Evolutionary conservation across 148 eudicot genomes (phyloP).

Genomic region (Pouteria glomerata): DNA sequence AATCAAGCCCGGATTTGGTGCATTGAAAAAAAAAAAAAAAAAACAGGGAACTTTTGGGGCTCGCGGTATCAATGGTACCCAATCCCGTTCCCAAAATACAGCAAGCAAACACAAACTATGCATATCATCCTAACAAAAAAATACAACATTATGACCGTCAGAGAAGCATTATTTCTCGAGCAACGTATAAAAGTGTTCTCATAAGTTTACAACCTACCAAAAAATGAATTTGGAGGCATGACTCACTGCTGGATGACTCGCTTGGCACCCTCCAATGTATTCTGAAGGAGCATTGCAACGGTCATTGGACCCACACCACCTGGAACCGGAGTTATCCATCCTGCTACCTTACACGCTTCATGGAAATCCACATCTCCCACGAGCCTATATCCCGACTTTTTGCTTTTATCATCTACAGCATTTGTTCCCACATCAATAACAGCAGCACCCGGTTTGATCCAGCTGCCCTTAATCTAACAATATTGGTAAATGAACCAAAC

Average conservation of each 20-base stretch:
- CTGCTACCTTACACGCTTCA: constrained; percentile 89
- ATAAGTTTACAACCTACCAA: not conserved
- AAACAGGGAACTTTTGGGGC: no score
- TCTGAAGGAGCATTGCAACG: constrained; percentile 94
- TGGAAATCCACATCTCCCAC: constrained; percentile 91
- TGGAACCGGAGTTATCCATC: constrained; percentile 94
- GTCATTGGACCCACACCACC: constrained; percentile 99
- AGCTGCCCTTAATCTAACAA: constrained; percentile 82
- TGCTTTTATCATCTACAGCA: constrained; percentile 81
- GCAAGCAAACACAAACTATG: no score
- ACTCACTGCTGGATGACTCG: constrained; percentile 52
- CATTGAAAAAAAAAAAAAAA: no score
- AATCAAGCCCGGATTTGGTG: no score
- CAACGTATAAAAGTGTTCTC: not conserved
- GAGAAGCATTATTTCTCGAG: not conserved
- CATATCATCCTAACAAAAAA: no score
- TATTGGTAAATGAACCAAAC: not conserved
- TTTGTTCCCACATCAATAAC: constrained; percentile 95
- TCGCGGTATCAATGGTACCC: no score
- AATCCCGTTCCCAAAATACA: no score
- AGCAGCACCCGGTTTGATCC: constrained; percentile 99
- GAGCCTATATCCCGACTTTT: constrained; percentile 80
- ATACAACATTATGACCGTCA: not conserved
- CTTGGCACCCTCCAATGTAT: constrained; percentile 95
- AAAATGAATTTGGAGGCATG: no score